Conservation (phyloP, 345 rosid genomes). For the Bretschneidera sinensis region DNA sequence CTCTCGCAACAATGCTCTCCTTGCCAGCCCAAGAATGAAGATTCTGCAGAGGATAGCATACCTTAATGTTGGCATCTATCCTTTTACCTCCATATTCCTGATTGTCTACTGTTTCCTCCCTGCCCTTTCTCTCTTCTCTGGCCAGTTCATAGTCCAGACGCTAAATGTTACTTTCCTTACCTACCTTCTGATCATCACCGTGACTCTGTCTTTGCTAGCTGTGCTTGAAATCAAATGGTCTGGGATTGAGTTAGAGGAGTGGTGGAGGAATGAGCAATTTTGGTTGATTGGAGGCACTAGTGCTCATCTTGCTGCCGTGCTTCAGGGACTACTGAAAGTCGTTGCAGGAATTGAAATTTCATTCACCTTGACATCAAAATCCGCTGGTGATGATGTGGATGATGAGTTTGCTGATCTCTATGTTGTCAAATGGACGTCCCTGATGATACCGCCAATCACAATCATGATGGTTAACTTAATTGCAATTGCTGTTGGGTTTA, state of each 20-base stretch:
- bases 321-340: conserved; percentile 87
- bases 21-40: conserved; percentile 85
- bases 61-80: conserved; percentile 94
- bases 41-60: conserved; percentile 88
- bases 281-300: conserved; percentile 99
- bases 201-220: conserved; percentile 77
- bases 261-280: conserved; percentile 99
- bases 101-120: conserved; percentile 98
- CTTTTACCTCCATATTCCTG: conserved; percentile 88
- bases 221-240: conserved; percentile 97
- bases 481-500: conserved; percentile 88
- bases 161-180: conserved; percentile 81
- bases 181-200: conserved; percentile 70
- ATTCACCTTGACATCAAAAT: conserved; percentile 83
- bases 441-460: conserved; percentile 88
- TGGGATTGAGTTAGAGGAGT: conserved; percentile 83
- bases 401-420: conserved; percentile 95
- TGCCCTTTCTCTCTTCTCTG: conserved; percentile 90
- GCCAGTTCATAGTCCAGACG: conserved; percentile 85
- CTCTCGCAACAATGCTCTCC: conserved; percentile 89
- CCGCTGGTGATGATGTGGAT: conserved; percentile 81
- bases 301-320: conserved; percentile 94
- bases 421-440: conserved; percentile 73
- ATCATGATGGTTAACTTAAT: conserved; percentile 92
- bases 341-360: conserved; percentile 91